phyloP scores from a whole-genome alignment of 2,329 filamentous ascomycete species.

The Teratosphaeria pseudoeucalypti region DNA sequence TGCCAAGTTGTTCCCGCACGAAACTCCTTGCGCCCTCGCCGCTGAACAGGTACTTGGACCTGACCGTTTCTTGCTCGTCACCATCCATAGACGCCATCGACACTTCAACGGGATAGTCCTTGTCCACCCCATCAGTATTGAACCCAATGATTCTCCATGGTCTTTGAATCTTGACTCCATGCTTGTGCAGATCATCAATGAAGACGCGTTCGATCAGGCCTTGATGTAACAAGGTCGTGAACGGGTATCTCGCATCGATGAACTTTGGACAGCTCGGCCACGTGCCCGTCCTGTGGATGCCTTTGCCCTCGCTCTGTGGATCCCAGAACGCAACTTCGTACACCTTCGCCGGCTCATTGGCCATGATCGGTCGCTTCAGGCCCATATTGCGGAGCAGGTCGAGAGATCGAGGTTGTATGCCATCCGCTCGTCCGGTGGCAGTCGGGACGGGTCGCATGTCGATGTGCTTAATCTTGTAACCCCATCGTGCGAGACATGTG shows the following conservation, averaged over 20 bases:
- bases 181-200: constrained; percentile 50
- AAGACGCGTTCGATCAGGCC: constrained; percentile 54
- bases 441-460: constrained; percentile 84
- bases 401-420: constrained; percentile 80
- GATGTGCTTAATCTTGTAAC: constrained; percentile 90
- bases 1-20: constrained; percentile 51
- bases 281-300: constrained; percentile 50
- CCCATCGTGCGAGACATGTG: constrained; percentile 81
- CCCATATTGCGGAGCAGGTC: constrained; percentile 85
- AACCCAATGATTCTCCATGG: constrained; percentile 55
- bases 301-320: constrained; percentile 39
- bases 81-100: constrained; percentile 68
- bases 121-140: constrained; percentile 48
- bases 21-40: constrained; percentile 54
- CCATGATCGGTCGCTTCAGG: constrained; percentile 79
- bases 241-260: constrained; percentile 55
- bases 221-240: constrained; percentile 53
- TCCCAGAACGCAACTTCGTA: constrained; percentile 62
- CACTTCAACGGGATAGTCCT: constrained; percentile 72
- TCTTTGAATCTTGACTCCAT: constrained; percentile 45
- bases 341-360: constrained; percentile 73
- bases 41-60: constrained; percentile 53
- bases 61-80: constrained; percentile 53
- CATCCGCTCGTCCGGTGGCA: constrained; percentile 75
- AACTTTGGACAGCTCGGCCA: constrained; percentile 88